Conservation (phyloP, 768 basidiomycete genomes). For the Trametes meyenii region DNA sequence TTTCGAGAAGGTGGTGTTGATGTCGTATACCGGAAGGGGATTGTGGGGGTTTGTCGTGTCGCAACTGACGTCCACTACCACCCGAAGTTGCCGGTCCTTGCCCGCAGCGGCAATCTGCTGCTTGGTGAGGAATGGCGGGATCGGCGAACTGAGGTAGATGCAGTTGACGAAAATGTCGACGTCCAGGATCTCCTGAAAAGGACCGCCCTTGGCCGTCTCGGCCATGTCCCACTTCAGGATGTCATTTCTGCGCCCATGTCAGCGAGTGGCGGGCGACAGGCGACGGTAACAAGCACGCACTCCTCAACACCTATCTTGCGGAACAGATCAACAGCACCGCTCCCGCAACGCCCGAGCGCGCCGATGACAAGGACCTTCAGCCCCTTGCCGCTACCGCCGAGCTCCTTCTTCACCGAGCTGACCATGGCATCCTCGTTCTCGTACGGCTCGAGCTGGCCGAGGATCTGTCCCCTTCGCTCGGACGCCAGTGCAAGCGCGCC, state of each 20-base stretch:
- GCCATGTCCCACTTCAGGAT: constrained; percentile 98
- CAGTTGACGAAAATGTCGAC: constrained; percentile 99
- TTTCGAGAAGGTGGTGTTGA: constrained; percentile 92
- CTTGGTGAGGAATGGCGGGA: constrained; percentile 80
- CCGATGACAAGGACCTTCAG: constrained; percentile 93
- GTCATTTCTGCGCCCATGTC: constrained; percentile 62
- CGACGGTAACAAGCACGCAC: constrained; percentile 49
- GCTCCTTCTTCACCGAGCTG: constrained; percentile 59
- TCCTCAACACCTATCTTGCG: constrained; percentile 93
- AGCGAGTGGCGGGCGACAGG: not conserved
- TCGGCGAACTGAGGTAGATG: constrained; percentile 89
- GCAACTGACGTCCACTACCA: constrained; percentile 97
- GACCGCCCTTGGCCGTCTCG: constrained; percentile 96
- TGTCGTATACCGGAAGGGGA: constrained; percentile 91
- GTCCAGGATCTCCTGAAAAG: constrained; percentile 92
- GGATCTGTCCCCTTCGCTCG: constrained; percentile 55
- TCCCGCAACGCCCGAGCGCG: constrained; percentile 91
- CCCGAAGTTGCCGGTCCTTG: constrained; percentile 61
- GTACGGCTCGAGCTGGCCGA: constrained; percentile 80
- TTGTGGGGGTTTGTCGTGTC: constrained; percentile 99
- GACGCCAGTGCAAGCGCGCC: constrained; percentile 81
- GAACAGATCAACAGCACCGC: constrained; percentile 94
- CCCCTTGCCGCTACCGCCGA: constrained; percentile 70
- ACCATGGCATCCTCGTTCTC: constrained; percentile 87
- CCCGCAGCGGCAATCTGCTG: constrained; percentile 78